Base-by-base conservation (phyloP, 331 rosid species). In the Stylosanthes scabra region DNA sequence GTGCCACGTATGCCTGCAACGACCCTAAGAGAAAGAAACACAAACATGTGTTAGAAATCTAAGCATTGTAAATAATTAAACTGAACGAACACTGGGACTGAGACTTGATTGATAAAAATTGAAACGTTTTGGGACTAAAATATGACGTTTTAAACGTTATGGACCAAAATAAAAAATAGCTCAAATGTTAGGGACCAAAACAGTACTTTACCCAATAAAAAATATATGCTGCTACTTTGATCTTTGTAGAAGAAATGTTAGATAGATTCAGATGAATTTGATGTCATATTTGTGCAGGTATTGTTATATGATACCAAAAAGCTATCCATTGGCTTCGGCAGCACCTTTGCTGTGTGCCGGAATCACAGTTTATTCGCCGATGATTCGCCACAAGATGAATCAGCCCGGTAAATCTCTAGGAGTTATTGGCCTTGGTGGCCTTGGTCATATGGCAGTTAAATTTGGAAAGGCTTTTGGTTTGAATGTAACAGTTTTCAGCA, bases 341-440 rank as follows among this genome's bases (percentile, higher is more conserved):
- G 96, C 93, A 52, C 97, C 98, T 78, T 71, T 93, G 79, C 96
- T 93, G 28, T 93, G 98, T 70, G 98, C 97, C 66, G 98, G 98
- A 70, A 80, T 93, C 54, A 88, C 98, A 27, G 97, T 90, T 42
- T 93, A 88, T 79, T 65, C 98, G 76, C 97, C 98, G 1, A 93
- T 93, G 98, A 74, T 87, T 74, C 90, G 92, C 65, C 93, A 90
- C 74, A 87, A 84, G 69, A 90, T 93, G 96, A 90, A 90, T 73
- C 90, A 90, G 75, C 90, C 98, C 2, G 97, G 98, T 15, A 90
- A 93, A 77, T 87, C 97, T 62, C 87, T 93, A 3, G 98, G 96
- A 56, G 98, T 93, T 82, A 78, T 93, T 74, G 97, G 96, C n/a
- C 97, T 93, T 25, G 98, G 97, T 50, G 98, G 98, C 80, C 97